Evolutionary conservation across 345 rosid species (phyloP), one percentile per base, ranked within the genome.

Genomic region (Aquilaria sinensis): DNA sequence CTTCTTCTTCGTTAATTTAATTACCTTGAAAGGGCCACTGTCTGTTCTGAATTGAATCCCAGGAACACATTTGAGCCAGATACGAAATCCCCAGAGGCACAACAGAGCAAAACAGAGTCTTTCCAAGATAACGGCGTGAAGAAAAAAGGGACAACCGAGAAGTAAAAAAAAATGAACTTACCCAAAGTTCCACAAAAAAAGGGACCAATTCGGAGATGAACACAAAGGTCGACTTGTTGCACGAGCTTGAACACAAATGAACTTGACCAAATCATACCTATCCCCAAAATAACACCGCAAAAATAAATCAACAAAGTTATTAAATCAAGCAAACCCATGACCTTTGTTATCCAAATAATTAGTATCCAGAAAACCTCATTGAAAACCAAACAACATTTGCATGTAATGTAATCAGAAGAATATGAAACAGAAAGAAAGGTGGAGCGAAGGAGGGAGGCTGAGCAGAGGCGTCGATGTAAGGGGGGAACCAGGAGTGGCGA

Each of bases 111-210:
- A 52, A 13, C n/a, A 52, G 8, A 13, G 31, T 29, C 31, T 53
- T 23, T 53, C 57, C 57, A 9, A 2, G 57, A 23, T 31, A 15
- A 16, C 32, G 57, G 45, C 31, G 29, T 12, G 12, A 47, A 60
- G 64, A 61, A 12, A 56, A 8, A 60, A 52, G 29, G 33, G 58
- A 41, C 29, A 37, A 23, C 23, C 23, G 23, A 23, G 23, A 54
- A 51, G 13, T 56, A 57, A 12, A 9, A 12, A 56, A 51, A 52
- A 50, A 60, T 37, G 49, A 15, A 32, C 45, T 69, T 78, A 94
- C 97, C 99, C 99, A 56, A 82, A 94, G 59, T 90, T 94, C 99
- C 99, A 94, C 99, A 94, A 55, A 85, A 75, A 72, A 78, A 94
- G 65, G 99, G 99, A 46, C 99, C 99, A 70, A 94, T 85, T 64